Evolutionary conservation across 2,329 filamentous ascomycete species (phyloP), one percentile per base, ranked within the genome.

Genomic region (Penicillium thymicola): DNA sequence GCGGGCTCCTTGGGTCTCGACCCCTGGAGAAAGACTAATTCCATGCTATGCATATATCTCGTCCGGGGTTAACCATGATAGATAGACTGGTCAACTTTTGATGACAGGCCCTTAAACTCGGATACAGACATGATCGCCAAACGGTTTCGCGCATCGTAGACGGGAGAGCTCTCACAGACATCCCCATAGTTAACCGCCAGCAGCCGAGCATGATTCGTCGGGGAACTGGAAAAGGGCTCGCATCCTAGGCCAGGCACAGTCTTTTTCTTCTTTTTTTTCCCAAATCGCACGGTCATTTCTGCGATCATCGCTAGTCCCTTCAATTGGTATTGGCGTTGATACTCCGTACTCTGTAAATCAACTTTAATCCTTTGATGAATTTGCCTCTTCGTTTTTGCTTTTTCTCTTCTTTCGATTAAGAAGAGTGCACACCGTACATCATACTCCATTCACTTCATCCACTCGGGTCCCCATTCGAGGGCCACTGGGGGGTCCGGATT

Each of bases 91-190:
- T 63, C 59, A 48, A 40, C 42, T 51, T 51, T 45, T 25, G 16
- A 45, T 14, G 14, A 30, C 32, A 37, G 34, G 53, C 8, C 8
- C 49, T 11, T 40, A 37, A 38, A n/a, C 36, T 50, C 61, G 59
- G 61, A 57, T 57, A 59, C 43, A 34, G 50, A 34, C 60, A 60
- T 61, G 64, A 64, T 65, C 64, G 60, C 44, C 62, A 65, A 67
- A 56, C 63, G 62, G 60, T 60, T 61, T 61, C 55, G 57, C 58
- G 52, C 63, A 65, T 59, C 32, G 11, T n/a, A 46, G 28, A 30
- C 37, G 51, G 42, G 23, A 38, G 9, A 38, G 16, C 48, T 51
- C 54, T 51, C 49, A 46, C 38, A 30, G 21, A 41, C 5, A 28
- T 38, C 40, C 43, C 54, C 34, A 54, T 41, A 53, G 18, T 47